Conservation (phyloP, 306 rosid species). For the Neltuma alba region DNA sequence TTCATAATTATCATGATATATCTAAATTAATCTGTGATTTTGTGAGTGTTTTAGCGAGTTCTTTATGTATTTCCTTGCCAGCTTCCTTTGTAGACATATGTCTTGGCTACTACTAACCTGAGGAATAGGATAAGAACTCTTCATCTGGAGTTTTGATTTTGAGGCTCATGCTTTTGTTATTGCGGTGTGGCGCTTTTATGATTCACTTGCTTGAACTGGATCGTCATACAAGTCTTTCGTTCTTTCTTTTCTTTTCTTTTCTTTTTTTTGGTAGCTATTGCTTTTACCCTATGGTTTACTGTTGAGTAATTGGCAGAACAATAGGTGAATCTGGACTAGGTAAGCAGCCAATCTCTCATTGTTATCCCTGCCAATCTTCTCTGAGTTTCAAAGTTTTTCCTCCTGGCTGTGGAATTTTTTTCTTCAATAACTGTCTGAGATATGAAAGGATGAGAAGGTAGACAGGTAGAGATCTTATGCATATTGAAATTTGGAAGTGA, state of each 20-base stretch:
- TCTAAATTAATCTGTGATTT: not conserved
- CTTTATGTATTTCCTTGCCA: not conserved
- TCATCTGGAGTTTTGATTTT: not conserved
- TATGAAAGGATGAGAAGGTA: not conserved
- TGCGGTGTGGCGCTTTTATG: not conserved
- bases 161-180: not conserved
- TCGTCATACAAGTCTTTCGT: not conserved
- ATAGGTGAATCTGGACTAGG: not conserved
- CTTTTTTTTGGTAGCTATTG: not conserved
- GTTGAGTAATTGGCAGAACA: slow-evolving; percentile 1
- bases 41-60: slow-evolving; percentile 11
- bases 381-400: not conserved
- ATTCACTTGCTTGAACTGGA: slow-evolving; percentile 12
- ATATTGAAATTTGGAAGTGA: not conserved
- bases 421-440: not conserved
- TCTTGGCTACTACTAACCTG: not conserved
- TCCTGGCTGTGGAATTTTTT: not conserved
- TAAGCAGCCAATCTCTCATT: not conserved
- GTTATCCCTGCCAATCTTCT: not conserved
- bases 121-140: slow-evolving; percentile 13
- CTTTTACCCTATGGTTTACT: not conserved
- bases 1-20: not conserved
- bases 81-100: not conserved
- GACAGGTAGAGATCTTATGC: not conserved
- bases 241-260: too few relatives aligned